These are phyloP conservation scores for Heritiera littoralis DNA, from an alignment of 345 rosid species.

Conservation along the genomic window DNA sequence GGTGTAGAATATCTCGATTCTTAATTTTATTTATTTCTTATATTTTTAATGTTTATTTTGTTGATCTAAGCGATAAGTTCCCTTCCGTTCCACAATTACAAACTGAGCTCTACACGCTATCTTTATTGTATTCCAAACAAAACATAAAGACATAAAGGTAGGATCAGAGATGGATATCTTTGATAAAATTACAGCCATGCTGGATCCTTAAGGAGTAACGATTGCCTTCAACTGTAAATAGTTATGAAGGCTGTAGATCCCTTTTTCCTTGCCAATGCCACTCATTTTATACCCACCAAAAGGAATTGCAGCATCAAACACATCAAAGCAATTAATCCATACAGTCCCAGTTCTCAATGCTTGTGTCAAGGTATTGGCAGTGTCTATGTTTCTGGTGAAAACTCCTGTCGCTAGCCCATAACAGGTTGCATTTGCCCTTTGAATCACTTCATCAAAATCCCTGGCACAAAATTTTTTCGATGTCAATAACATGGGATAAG, in stretches of 20 bases:
- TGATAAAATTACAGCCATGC: slow-evolving; percentile 66
- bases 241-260: slow-evolving; percentile 77
- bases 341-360: slow-evolving; percentile 80
- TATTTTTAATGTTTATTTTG: too few relatives aligned
- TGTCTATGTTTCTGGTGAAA: slow-evolving; percentile 67
- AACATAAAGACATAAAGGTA: neutral
- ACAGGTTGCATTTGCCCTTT: slow-evolving; percentile 61
- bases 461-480: slow-evolving; percentile 32
- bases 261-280: slow-evolving; percentile 91
- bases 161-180: neutral
- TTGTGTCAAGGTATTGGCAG: slow-evolving; percentile 67
- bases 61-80: neutral
- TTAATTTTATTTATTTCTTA: too few relatives aligned
- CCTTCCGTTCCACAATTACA: neutral
- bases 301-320: slow-evolving; percentile 90
- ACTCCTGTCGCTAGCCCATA: slow-evolving; percentile 94
- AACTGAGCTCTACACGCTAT: neutral
- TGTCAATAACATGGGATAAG: neutral
- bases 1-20: too few relatives aligned
- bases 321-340: slow-evolving; percentile 90
- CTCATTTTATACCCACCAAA: slow-evolving; percentile 99
- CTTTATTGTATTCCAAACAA: neutral
- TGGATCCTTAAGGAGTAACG: slow-evolving; percentile 69
- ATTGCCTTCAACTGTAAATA: slow-evolving; percentile 96
- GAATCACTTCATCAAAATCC: slow-evolving; percentile 68